Evolutionary conservation across 2,329 filamentous ascomycete species (phyloP).

Genomic region (Aspergillus thermomutatus): DNA sequence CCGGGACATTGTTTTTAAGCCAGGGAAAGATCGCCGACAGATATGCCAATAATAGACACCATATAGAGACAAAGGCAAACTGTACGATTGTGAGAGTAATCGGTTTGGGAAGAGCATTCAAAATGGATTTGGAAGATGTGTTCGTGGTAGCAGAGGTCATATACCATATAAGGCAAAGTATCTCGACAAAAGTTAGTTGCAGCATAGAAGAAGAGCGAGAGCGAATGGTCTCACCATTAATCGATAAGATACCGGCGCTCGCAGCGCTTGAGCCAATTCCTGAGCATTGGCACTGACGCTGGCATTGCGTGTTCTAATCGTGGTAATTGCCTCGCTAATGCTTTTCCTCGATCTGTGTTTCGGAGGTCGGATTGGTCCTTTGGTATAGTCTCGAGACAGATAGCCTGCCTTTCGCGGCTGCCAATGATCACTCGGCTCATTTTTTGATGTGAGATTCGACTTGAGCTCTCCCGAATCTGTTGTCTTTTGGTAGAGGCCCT

Average conservation of each 20-base stretch:
- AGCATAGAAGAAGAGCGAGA: not conserved
- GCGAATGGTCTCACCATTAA: conserved; percentile 65
- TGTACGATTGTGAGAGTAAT: conserved; percentile 89
- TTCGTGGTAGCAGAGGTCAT: conserved; percentile 93
- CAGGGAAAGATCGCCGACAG: conserved; percentile 69
- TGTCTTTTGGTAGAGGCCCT: conserved; percentile 31
- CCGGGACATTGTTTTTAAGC: conserved; percentile 69
- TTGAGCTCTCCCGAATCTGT: conserved; percentile 23
- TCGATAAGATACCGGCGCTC: conserved; percentile 82
- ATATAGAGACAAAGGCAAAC: conserved; percentile 86
- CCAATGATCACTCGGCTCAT: conserved; percentile 54
- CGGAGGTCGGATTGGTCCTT: conserved; percentile 28
- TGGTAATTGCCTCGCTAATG: conserved; percentile 80
- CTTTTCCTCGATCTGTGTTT: conserved; percentile 77
- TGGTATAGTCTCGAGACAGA: conserved; percentile 42
- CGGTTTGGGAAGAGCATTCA: conserved; percentile 86
- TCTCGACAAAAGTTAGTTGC: conserved; percentile 49
- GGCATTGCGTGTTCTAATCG: conserved; percentile 72
- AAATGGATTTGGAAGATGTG: conserved; percentile 94
- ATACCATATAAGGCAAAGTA: conserved; percentile 89
- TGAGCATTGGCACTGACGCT: conserved; percentile 92
- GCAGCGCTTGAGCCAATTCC: conserved; percentile 86
- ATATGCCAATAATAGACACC: conserved; percentile 77
- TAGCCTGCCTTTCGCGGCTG: conserved; percentile 56
- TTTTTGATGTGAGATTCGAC: conserved; percentile 26